Conservation (phyloP, 2,329 filamentous ascomycete genomes). For the Cylindrodendrum hubeiense region DNA sequence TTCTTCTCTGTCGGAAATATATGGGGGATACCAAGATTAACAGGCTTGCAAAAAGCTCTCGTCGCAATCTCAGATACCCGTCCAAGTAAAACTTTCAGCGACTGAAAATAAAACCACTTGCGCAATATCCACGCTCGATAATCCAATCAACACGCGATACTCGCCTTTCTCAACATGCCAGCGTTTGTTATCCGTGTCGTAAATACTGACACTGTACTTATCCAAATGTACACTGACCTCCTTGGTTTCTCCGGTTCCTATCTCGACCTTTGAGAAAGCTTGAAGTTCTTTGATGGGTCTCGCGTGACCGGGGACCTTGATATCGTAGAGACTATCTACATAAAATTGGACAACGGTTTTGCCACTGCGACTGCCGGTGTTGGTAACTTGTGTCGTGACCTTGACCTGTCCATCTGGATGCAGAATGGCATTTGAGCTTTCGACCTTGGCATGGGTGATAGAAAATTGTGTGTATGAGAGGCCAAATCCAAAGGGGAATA, state of each 20-base stretch:
- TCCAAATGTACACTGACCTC: background rate
- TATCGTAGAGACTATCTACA: background rate
- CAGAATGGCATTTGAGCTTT: background rate
- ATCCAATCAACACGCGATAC: background rate
- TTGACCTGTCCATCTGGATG: background rate
- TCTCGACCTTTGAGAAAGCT: background rate
- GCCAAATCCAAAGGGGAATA: conserved; percentile 25
- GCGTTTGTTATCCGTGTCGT: background rate
- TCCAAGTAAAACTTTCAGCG: background rate
- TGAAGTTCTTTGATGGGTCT: conserved; percentile 10
- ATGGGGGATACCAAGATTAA: background rate
- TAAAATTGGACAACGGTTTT: conserved; percentile 12
- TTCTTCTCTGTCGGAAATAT: background rate
- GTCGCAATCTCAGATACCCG: background rate
- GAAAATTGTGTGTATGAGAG: conserved; percentile 25
- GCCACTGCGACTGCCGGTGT: background rate
- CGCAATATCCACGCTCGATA: background rate
- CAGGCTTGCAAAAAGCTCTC: background rate
- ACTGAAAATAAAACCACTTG: background rate
- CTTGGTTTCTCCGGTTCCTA: background rate
- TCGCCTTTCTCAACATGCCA: background rate
- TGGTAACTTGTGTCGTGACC: background rate
- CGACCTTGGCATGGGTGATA: background rate
- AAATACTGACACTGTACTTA: conserved; percentile 10
- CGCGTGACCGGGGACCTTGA: background rate